Evolutionary conservation across 2,329 filamentous ascomycete genomes (phyloP), one percentile per base, ranked within the genome.

Genomic region (Aspergillus ochraceus): DNA sequence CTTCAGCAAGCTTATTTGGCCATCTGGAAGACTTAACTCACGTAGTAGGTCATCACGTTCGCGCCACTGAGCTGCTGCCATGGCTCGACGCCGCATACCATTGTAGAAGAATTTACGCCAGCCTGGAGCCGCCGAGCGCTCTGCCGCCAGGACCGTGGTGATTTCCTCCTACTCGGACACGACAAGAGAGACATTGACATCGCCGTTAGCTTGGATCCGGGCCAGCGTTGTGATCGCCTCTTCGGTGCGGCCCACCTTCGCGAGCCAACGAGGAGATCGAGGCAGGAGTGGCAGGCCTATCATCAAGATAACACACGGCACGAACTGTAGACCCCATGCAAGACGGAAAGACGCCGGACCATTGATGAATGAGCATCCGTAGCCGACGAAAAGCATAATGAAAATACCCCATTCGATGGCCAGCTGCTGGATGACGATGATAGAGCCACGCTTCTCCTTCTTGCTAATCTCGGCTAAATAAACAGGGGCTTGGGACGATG

Each of bases 361-460:
- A 0, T 79, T 71, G 63, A 90, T 85, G 70, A 82, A 86, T 49
- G 83, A 84, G 74, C 84, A 86, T 29, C 86, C 89, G 70, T 72
- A 76, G 32, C 83, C 82, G 73, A 89, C 84, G 70, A 73, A 88
- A 78, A 88, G 89, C 86, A 89, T 89, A 75, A 88, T 86, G 60
- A 89, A 69, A 63, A 89, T 88, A 63, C 85, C 87, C 82, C 82
- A 90, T 64, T 89, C 90, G 62, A 92, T 91, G 32, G 88, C 88
- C 80, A 88, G 89, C 73, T 92, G 89, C 73, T 92, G 89, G 52
- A 86, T 84, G 54, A 88, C 87, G 30, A 92, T 88, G 39, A 92
- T 81, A 49, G 87, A 83, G 19, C 84, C 84, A 65, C 84, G 80
- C 68, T 81, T 83, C 36, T 76, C 78, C 0, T 82, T 82, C 24